Percentiles rank a stretch among this genome's conserved stretches.
Conservation (phyloP, 306 rosid genomes). For the Quercus glauca region DNA sequence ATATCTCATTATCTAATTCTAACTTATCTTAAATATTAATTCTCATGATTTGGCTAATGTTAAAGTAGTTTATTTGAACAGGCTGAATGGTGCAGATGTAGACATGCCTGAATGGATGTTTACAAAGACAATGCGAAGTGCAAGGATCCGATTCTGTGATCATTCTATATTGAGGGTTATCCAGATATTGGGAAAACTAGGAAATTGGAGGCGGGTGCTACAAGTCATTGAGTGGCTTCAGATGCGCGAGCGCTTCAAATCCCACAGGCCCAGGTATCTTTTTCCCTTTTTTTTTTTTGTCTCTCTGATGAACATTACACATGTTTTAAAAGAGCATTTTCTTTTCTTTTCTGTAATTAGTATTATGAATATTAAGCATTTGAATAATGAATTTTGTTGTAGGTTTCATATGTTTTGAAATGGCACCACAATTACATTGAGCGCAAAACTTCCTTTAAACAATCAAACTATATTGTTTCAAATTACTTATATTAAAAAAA, state of each 20-base stretch:
- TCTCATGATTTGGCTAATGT: constrained; percentile 18
- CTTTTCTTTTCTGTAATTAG: neutral
- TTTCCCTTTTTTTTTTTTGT: constrained; percentile 12
- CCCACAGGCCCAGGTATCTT: constrained; percentile 65
- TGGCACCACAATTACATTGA: neutral
- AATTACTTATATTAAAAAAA: neutral
- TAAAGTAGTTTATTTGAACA: constrained; percentile 42
- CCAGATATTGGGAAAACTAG: constrained; percentile 73
- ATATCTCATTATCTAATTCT: constrained; percentile 12
- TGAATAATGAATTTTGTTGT: neutral
- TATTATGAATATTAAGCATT: neutral
- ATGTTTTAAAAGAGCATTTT: neutral
- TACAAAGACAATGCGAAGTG: constrained; percentile 88
- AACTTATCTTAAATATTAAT: constrained; percentile 3
- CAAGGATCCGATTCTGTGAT: constrained; percentile 73
- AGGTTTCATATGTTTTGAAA: neutral
- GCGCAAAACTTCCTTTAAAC: neutral
- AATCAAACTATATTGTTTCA: neutral
- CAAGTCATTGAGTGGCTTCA: constrained; percentile 97
- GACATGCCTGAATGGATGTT: constrained; percentile 90
- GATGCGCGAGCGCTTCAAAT: constrained; percentile 76
- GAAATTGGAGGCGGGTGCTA: constrained; percentile 90
- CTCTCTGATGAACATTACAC: neutral
- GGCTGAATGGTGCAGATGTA: constrained; percentile 89
- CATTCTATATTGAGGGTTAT: constrained; percentile 79